These are phyloP conservation scores for Globisporangium heterothallicum DNA, from an alignment of 352 stramenopile genomes.

Conservation along the genomic window DNA sequence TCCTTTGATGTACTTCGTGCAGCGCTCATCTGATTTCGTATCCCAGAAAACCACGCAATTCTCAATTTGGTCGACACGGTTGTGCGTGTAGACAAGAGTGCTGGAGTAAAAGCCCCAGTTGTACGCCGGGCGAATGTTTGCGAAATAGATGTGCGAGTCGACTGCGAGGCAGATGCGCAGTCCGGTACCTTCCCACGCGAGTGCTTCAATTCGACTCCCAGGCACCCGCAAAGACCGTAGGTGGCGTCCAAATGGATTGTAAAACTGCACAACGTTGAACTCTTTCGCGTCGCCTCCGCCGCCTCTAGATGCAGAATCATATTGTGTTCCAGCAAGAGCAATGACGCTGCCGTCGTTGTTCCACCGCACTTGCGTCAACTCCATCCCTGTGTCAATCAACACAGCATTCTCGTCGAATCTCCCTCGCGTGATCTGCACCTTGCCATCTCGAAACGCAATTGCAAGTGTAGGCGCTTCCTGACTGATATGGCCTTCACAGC, in stretches of 20 bases:
- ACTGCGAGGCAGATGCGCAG: slow-evolving; percentile 91
- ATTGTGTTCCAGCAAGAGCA: slow-evolving; percentile 73
- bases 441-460: slow-evolving; percentile 89
- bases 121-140: slow-evolving; percentile 91
- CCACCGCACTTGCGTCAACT: slow-evolving; percentile 80
- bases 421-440: slow-evolving; percentile 88
- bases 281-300: slow-evolving; percentile 38
- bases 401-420: slow-evolving; percentile 82
- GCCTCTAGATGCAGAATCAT: slow-evolving; percentile 20
- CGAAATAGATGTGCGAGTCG: slow-evolving; percentile 95
- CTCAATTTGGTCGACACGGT: slow-evolving; percentile 82
- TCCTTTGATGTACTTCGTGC: slow-evolving; percentile 84
- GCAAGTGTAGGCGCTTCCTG: slow-evolving; percentile 87
- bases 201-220: slow-evolving; percentile 75
- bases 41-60: slow-evolving; percentile 91
- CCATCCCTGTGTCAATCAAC: slow-evolving; percentile 90
- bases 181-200: slow-evolving; percentile 90
- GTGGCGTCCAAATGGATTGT: slow-evolving; percentile 82
- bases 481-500: slow-evolving; percentile 84
- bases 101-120: slow-evolving; percentile 88
- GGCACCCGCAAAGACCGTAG: slow-evolving; percentile 87
- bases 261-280: slow-evolving; percentile 90
- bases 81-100: slow-evolving; percentile 91
- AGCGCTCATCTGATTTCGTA: slow-evolving; percentile 80
- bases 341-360: slow-evolving; percentile 91